These are phyloP conservation scores for Penstemon newberryi DNA, from an alignment of 257 asterid genomes.

Conservation along the genomic window DNA sequence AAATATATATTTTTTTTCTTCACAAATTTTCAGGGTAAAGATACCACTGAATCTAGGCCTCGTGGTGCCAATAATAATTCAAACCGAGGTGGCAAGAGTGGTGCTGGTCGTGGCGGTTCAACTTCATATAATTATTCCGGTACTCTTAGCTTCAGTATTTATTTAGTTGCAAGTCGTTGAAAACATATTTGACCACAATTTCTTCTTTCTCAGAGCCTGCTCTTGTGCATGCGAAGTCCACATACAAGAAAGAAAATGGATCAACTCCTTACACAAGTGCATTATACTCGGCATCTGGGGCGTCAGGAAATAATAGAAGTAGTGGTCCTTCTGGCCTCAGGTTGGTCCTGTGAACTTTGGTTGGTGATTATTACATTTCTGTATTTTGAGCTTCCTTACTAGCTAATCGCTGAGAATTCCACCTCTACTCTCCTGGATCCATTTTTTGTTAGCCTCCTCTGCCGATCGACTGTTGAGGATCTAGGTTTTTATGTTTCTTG, in stretches of 20 bases:
- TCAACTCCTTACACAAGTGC: slow-evolving; percentile 43
- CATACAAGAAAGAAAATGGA: slow-evolving; percentile 73
- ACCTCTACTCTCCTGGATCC: neutral
- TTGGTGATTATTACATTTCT: neutral
- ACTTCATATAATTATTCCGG: slow-evolving; percentile 53
- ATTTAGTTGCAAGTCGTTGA: neutral
- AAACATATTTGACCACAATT: slow-evolving; percentile 14
- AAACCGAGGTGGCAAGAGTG: slow-evolving; percentile 58
- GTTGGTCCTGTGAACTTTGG: slow-evolving; percentile 38
- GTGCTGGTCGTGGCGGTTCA: slow-evolving; percentile 54
- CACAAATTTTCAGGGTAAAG: slow-evolving; percentile 57
- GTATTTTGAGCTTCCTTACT: slow-evolving; percentile 16
- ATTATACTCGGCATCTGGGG: slow-evolving; percentile 47
- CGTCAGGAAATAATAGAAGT: slow-evolving; percentile 50
- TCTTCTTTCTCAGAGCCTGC: slow-evolving; percentile 50
- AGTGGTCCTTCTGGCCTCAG: slow-evolving; percentile 49
- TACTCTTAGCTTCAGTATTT: slow-evolving; percentile 29
- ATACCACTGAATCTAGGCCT: slow-evolving; percentile 55
- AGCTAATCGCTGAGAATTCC: neutral
- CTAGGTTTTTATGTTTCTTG: neutral
- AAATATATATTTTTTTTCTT: slow-evolving; percentile 22
- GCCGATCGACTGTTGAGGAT: neutral
- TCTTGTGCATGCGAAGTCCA: slow-evolving; percentile 49
- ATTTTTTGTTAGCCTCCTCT: neutral
- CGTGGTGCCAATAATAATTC: slow-evolving; percentile 59